phyloP scores from a whole-genome alignment of 768 basidiomycete species.

The Termitomyces sp. region DNA sequence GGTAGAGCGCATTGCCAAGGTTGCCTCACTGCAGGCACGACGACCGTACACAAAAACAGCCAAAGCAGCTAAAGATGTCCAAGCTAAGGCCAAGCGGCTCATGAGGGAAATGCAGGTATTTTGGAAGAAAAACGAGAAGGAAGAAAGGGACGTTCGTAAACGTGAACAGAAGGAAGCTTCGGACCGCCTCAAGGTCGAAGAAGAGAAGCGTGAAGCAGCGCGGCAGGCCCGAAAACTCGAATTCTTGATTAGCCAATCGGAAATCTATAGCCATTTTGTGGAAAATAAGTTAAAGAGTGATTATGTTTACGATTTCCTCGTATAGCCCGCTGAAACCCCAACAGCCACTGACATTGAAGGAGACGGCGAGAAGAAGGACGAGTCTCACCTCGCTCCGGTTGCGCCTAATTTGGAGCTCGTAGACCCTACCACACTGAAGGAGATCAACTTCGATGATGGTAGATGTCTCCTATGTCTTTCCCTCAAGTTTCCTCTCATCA shows the following conservation, averaged over 20 bases:
- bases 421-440: conserved; percentile 49
- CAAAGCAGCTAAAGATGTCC: conserved; percentile 77
- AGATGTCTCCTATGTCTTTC: not conserved
- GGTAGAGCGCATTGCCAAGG: conserved; percentile 68
- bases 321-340: conserved; percentile 11
- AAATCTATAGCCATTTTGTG: conserved; percentile 98
- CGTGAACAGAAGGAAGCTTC: conserved; percentile 93
- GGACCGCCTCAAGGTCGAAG: conserved; percentile 83
- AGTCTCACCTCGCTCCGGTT: conserved; percentile 35
- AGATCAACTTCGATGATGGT: conserved; percentile 93
- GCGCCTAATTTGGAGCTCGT: conserved; percentile 57
- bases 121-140: conserved; percentile 98
- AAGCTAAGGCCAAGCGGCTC: conserved; percentile 79
- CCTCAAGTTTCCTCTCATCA: not conserved
- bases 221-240: conserved; percentile 95
- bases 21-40: conserved; percentile 74
- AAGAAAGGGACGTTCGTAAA: conserved; percentile 88
- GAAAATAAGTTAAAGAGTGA: conserved; percentile 92
- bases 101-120: conserved; percentile 97
- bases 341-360: conserved; percentile 78
- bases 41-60: conserved; percentile 69
- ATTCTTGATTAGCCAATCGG: conserved; percentile 97
- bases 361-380: conserved; percentile 35
- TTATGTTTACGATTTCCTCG: conserved; percentile 8
- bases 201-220: conserved; percentile 90